Conservation (phyloP, 1,284 basidiomycete genomes). For the Taiwanofungus camphoratus region DNA sequence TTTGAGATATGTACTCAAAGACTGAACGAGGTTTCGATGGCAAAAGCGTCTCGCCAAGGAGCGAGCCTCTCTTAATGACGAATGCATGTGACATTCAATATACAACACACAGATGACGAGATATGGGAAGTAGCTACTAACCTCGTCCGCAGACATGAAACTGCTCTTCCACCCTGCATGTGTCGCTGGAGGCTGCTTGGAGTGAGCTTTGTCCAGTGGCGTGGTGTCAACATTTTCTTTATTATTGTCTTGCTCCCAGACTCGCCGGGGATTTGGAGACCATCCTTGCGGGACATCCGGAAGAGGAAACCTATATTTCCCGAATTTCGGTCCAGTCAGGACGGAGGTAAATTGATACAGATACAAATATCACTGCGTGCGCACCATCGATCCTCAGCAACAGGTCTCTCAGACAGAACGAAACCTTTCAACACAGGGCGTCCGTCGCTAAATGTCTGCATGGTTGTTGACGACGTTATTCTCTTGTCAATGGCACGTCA, state of each 20-base stretch:
- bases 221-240: constrained; percentile 42
- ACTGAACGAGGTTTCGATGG: constrained; percentile 73
- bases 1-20: constrained; percentile 90
- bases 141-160: constrained; percentile 63
- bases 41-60: constrained; percentile 78
- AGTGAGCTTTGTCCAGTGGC: constrained; percentile 12
- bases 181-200: constrained; percentile 13
- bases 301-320: constrained; percentile 67
- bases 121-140: constrained; percentile 22
- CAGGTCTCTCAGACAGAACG: constrained; percentile 58
- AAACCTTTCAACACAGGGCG: constrained; percentile 73
- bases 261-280: constrained; percentile 74
- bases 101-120: constrained; percentile 6
- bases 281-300: constrained; percentile 80
- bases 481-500: constrained; percentile 15
- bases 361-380: constrained; percentile 20
- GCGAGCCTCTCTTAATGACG: constrained; percentile 59
- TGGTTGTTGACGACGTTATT: constrained; percentile 10
- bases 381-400: constrained; percentile 72
- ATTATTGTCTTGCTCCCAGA: constrained; percentile 61
- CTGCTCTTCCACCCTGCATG: constrained; percentile 48
- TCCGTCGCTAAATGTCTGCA: constrained; percentile 54
- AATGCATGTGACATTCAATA: background rate
- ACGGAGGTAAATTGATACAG: constrained; percentile 4
- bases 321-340: too few species aligned